These are phyloP conservation scores for Leucoagaricus sp. DNA, from an alignment of 1,284 basidiomycete genomes.

Conservation along the genomic window DNA sequence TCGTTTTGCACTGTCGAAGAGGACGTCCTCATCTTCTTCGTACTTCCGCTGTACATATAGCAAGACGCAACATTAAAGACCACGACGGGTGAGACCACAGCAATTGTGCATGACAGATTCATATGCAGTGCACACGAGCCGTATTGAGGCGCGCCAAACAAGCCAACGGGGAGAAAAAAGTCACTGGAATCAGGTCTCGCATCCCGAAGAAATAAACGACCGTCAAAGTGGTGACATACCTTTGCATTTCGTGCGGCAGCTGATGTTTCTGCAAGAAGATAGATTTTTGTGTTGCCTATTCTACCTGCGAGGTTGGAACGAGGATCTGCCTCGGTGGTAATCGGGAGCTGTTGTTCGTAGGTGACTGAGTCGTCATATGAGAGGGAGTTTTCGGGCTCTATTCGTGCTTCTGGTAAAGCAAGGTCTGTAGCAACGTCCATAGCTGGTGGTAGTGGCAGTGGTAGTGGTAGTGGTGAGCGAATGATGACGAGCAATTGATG, in stretches of 20 bases:
- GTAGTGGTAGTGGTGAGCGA: background rate
- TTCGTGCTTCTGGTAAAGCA: background rate
- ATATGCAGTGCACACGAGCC: too few species aligned
- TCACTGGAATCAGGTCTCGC: background rate
- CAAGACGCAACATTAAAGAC: too few species aligned
- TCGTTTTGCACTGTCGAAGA: slow-evolving; percentile 2
- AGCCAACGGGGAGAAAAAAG: background rate
- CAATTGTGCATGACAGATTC: background rate
- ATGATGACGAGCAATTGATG: background rate
- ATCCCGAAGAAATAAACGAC: background rate
- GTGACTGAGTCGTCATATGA: slow-evolving; percentile 19
- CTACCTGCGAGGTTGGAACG: slow-evolving; percentile 15
- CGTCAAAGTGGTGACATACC: slow-evolving; percentile 3
- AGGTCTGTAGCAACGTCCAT: slow-evolving; percentile 15
- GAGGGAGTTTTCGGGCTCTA: slow-evolving; percentile 1
- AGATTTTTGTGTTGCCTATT: slow-evolving; percentile 19
- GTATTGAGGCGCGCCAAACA: background rate
- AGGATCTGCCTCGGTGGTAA: slow-evolving; percentile 8
- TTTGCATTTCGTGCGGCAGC: slow-evolving; percentile 12
- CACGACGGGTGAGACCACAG: too few species aligned
- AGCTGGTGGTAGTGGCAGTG: background rate
- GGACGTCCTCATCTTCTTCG: slow-evolving; percentile 5
- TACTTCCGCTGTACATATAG: background rate
- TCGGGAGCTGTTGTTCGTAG: slow-evolving; percentile 17
- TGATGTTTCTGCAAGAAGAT: slow-evolving; percentile 16